Base-by-base conservation (phyloP, 2,329 filamentous ascomycete species). In the Fusarium sp. region DNA sequence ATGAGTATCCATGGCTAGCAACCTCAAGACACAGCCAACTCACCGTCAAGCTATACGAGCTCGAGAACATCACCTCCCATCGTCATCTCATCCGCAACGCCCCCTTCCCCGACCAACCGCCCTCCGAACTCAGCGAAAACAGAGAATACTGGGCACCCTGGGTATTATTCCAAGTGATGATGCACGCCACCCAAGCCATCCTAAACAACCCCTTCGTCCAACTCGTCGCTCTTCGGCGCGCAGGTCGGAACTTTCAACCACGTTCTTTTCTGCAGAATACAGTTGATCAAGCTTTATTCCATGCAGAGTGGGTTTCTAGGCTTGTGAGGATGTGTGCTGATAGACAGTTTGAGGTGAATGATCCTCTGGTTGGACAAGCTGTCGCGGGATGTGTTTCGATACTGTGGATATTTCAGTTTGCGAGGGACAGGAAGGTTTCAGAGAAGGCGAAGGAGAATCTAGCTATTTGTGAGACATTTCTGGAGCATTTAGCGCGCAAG, bases 351-450 rank as follows among this genome's bases (percentile, higher is more conserved):
- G 41, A 70, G 13, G 70, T 78, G 2, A 73, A 69, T 14, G 75
- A 78, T 44, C 75, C 76, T 6, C 14, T 78, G 9, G 54, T 78
- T 18, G 76, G 76, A 26, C 69, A 74, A 8, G 70, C 69, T 6
- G 70, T 78, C 7, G 72, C 75, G 1, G 70, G 68, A 6, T 77
- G 74, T 20, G 68, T 75, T 4, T 75, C 74, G 0, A 74, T 78
- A 38, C 52, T 76, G 7, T 78, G 75, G 76, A 73, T 78, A 8
- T 78, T 78, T 5, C 76, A 78, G 7, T 78, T 78, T 47, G 75
- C 76, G 12, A 45, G 73, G 4, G 76, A 78, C 10, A 47, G 44
- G 0, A 72, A 78, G 9, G 74, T 77, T 0, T 69, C 75, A 1
- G 60, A 66, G 5, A 77, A 75, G n/a, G 70, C 75, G 0, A 75